Evolutionary conservation across 2,329 filamentous ascomycete species (phyloP).

Genomic region (Hypomyces rosellus): DNA sequence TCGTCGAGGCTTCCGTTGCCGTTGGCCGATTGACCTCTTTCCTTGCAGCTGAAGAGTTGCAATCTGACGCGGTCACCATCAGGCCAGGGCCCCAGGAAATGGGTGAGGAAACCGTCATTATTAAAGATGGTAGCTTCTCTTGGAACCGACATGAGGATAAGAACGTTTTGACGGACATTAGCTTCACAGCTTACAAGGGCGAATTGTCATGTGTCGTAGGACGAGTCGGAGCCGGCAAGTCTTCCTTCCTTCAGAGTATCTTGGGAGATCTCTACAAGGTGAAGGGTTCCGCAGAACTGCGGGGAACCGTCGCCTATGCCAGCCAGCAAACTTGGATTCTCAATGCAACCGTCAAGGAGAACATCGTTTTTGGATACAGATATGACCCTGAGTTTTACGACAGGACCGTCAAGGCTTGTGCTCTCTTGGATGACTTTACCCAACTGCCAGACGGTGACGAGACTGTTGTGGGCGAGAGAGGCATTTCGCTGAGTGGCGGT

Average conservation of each 20-base stretch:
- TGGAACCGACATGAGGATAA: slow-evolving; percentile 81
- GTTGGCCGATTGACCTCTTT: slow-evolving; percentile 79
- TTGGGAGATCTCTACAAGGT: slow-evolving; percentile 90
- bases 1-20: slow-evolving; percentile 93
- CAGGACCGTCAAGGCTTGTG: slow-evolving; percentile 84
- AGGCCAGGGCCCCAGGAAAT: slow-evolving; percentile 64
- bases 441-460: slow-evolving; percentile 93
- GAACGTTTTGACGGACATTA: slow-evolving; percentile 71
- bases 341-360: slow-evolving; percentile 95
- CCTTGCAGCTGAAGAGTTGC: slow-evolving; percentile 82
- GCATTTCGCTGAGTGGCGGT: slow-evolving; percentile 90
- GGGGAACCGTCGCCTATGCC: slow-evolving; percentile 82
- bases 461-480: slow-evolving; percentile 92
- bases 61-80: slow-evolving; percentile 69
- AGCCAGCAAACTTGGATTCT: slow-evolving; percentile 94
- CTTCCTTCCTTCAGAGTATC: slow-evolving; percentile 80
- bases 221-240: slow-evolving; percentile 91
- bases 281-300: slow-evolving; percentile 73
- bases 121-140: slow-evolving; percentile 82
- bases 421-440: slow-evolving; percentile 81
- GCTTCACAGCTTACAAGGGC: slow-evolving; percentile 84
- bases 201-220: slow-evolving; percentile 91
- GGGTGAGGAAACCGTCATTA: slow-evolving; percentile 79
- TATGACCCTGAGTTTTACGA: slow-evolving; percentile 95
- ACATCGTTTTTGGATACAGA: slow-evolving; percentile 92